Percentiles rank a stretch among this genome's conserved stretches.
Evolutionary conservation across 2,329 filamentous ascomycete genomes (phyloP).

Genomic region (Fusarium sp.): DNA sequence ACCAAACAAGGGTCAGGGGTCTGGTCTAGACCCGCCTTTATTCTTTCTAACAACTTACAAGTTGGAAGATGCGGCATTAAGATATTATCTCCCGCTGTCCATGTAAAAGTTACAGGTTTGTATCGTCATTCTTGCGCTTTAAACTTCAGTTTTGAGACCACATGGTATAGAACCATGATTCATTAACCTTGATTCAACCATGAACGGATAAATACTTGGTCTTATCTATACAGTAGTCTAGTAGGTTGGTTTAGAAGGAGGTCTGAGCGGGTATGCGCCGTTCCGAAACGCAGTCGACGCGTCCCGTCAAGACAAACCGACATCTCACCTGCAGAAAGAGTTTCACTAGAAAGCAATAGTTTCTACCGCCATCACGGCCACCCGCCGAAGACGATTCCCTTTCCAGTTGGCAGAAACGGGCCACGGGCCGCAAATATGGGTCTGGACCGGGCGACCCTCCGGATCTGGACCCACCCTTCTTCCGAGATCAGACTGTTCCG

Average conservation of each 20-base stretch:
- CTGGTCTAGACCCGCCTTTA: conserved; percentile 8
- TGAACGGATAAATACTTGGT: neutral
- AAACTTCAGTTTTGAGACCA: conserved; percentile 7
- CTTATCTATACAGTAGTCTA: neutral
- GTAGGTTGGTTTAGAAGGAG: neutral
- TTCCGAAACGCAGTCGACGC: conserved; percentile 35
- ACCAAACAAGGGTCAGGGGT: conserved; percentile 9
- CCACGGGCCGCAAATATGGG: conserved; percentile 38
- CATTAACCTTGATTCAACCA: conserved; percentile 20
- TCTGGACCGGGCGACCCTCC: conserved; percentile 13
- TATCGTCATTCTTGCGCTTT: conserved; percentile 19
- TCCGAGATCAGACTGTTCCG: conserved; percentile 10
- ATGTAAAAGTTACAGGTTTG: neutral
- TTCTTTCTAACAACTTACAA: neutral
- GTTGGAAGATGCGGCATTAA: conserved; percentile 17
- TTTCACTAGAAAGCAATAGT: conserved; percentile 20
- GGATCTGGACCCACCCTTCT: conserved; percentile 14
- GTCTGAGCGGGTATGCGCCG: conserved; percentile 34
- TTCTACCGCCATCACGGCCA: neutral
- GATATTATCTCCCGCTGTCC: neutral
- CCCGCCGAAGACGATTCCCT: conserved; percentile 5
- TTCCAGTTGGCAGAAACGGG: neutral
- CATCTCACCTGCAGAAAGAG: conserved; percentile 21
- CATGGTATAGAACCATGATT: conserved; percentile 31
- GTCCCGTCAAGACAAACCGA: conserved; percentile 13